A percentile compares a stretch with the other conserved stretches of the same genome.
Conservation (phyloP, 352 stramenopile species). For the Phytopythium kandeliae region DNA sequence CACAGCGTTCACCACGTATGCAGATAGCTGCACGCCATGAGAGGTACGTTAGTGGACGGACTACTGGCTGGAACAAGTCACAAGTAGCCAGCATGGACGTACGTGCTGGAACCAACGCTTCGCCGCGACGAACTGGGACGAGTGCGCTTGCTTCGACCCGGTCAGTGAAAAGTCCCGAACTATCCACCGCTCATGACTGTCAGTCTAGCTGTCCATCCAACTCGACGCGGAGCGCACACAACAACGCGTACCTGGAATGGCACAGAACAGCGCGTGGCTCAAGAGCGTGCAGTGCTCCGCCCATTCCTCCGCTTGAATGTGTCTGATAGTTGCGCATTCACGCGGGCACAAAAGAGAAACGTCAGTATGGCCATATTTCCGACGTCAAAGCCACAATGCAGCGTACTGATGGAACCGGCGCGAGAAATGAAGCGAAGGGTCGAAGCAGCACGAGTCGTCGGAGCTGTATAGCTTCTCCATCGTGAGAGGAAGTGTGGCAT, state of each 20-base stretch:
- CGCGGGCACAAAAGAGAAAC: not conserved
- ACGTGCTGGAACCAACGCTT: conserved; percentile 87
- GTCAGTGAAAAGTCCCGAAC: conserved; percentile 68
- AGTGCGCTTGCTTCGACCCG: conserved; percentile 48
- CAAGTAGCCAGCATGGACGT: conserved; percentile 7
- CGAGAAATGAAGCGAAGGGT: conserved; percentile 12
- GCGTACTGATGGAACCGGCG: conserved; percentile 15
- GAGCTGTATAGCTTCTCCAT: conserved; percentile 24
- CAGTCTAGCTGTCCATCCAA: not conserved
- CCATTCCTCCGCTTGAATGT: conserved; percentile 55
- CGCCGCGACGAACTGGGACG: conserved; percentile 47
- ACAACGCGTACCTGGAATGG: conserved; percentile 53
- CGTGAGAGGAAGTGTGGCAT: conserved; percentile 10
- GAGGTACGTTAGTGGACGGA: conserved; percentile 1
- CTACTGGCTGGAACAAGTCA: not conserved
- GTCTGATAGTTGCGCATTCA: conserved; percentile 22
- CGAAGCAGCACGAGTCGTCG: conserved; percentile 11
- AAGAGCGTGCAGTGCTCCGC: conserved; percentile 74
- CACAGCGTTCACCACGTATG: conserved; percentile 79
- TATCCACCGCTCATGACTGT: conserved; percentile 9
- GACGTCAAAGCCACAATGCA: too few relatives aligned
- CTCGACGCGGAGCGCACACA: not conserved
- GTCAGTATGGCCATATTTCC: too few relatives aligned
- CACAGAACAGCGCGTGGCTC: conserved; percentile 74
- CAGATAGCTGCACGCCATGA: conserved; percentile 42